Evolutionary conservation across 2,329 filamentous ascomycete species (phyloP).

Genomic region (Pseudogymnoascus sp.): DNA sequence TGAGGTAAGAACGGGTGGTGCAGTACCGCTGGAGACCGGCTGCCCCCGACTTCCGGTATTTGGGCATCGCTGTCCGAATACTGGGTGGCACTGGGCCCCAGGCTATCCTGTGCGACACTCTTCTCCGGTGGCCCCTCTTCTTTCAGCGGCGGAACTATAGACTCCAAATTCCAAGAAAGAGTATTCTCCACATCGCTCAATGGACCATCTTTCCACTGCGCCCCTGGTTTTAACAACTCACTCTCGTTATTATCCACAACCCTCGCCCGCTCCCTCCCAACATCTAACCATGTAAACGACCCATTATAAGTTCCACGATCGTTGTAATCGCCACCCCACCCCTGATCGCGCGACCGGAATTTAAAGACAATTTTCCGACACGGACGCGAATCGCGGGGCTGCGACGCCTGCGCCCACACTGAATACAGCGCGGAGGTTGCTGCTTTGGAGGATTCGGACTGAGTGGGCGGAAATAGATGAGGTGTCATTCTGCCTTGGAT

Average conservation of each 20-base stretch:
- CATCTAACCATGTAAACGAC: conserved; percentile 58
- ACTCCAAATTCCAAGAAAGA: neutral
- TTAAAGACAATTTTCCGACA: conserved; percentile 56
- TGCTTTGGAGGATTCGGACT: neutral
- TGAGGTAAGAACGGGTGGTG: conserved; percentile 35
- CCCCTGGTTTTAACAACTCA: neutral
- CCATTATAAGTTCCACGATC: conserved; percentile 35
- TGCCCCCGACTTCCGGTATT: no score
- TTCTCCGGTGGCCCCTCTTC: neutral
- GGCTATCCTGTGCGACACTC: no score
- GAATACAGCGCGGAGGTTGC: neutral
- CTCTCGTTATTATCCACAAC: conserved; percentile 18
- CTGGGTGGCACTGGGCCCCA: no score
- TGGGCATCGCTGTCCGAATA: no score
- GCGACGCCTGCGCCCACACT: conserved; percentile 17
- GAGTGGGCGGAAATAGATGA: neutral
- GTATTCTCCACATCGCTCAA: neutral
- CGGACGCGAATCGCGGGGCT: conserved; percentile 33
- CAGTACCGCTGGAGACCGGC: conserved; percentile 12
- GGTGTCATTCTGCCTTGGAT: neutral
- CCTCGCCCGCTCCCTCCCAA: conserved; percentile 50
- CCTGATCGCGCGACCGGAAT: conserved; percentile 51
- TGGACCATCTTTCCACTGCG: neutral
- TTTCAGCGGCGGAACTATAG: neutral
- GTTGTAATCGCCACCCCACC: conserved; percentile 37